Conservation (phyloP, 495 filamentous ascomycete species). For the Neurospora pannonica region DNA sequence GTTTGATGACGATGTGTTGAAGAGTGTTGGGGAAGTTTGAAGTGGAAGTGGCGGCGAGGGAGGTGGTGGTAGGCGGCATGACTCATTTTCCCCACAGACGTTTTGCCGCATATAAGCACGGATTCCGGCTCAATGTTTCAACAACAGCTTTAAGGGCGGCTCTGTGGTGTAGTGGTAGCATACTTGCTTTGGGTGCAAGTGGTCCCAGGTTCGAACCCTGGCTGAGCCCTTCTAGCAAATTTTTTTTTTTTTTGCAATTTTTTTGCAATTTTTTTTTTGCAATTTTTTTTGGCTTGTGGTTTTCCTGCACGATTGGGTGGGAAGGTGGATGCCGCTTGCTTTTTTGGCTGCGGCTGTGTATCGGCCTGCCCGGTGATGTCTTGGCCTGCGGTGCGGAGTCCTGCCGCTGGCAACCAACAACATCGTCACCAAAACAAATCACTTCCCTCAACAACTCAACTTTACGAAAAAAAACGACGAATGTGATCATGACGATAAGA, state of each 20-base stretch:
- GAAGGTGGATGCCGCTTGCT: neutral
- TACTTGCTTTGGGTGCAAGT: constrained; percentile 1
- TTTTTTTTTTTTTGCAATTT: neutral
- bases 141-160: neutral
- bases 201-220: neutral
- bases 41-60: too few species aligned
- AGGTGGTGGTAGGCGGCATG: neutral
- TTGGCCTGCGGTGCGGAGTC: neutral
- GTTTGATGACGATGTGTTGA: neutral
- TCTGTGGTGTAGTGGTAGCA: neutral
- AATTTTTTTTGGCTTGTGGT: neutral
- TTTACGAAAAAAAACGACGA: neutral
- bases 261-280: neutral
- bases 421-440: neutral
- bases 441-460: neutral
- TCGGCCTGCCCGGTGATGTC: neutral
- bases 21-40: neutral
- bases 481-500: neutral
- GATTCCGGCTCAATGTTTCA: fast-evolving
- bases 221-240: neutral
- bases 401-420: neutral
- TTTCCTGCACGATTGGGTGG: neutral
- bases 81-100: neutral
- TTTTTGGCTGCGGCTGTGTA: neutral
- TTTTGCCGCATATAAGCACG: neutral